Base-by-base conservation (phyloP, 495 filamentous ascomycete species). In the Podospora pseudocomata region DNA sequence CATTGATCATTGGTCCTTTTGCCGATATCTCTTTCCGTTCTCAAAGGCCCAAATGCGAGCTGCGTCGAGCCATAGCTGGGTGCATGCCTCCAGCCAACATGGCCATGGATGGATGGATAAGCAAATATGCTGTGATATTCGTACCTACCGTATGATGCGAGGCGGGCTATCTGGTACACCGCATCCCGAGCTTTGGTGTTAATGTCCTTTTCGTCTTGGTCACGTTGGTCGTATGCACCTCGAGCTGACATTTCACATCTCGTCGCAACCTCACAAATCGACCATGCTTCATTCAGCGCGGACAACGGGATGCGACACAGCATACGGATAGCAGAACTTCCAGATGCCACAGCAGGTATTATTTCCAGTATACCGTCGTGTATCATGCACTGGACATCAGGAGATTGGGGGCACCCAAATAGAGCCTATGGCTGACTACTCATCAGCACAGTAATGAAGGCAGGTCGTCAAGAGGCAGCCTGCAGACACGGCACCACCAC, bases 391-490 rank as follows among this genome's bases (percentile, higher is more conserved):
- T 26, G 20, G 58, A 5, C 18, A 23, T 23, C 23, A 1, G 23
- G 19, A 60, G 58, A 26, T 2, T 27, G 19, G 58, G 26, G 27
- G 27, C 13, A 27, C 27, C 23, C 23, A 23, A 23, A 1, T 23
- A 23, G 23, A 23, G 23, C 23, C 23, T 23, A 23, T 32, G 59
- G 23, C 30, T 5, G 23, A 30, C 26, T 61, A 9, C 5, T 59
- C 20, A 18, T 61, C 59, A 30, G 59, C 20, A 26, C 56, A 26
- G 59, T n/a, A 26, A 28, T 30, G 59, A 30, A 28, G 16, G 56
- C 68, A 64, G 64, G 68, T 54, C 63, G 39, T 30, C 23, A 59
- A 63, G 56, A 65, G 55, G 49, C 65, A 66, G 55, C 26, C 32
- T 15, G 39, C 13, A 34, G 27, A 9, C 61, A 49, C 39, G 39